These are phyloP conservation scores for Azolla pinnata DNA, from an alignment of 75 land plant species.

Conservation along the genomic window DNA sequence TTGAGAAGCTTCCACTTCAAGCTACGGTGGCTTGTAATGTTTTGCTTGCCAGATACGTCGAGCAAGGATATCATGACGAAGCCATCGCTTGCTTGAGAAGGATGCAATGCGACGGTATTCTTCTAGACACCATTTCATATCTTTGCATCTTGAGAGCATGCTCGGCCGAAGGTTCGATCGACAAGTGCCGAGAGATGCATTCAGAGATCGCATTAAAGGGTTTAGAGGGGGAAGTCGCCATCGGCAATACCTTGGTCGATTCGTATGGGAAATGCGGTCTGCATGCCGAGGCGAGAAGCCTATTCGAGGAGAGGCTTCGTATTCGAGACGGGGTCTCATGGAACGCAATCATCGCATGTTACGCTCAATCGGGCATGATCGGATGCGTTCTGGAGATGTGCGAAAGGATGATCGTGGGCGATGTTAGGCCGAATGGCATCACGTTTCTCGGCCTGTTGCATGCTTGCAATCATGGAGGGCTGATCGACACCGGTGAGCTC, in stretches of 20 bases:
- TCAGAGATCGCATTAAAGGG: conserved; percentile 22
- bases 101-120: conserved; percentile 13
- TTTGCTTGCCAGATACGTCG: conserved; percentile 31
- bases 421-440: background rate
- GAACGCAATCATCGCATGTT: conserved; percentile 36
- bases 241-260: conserved; percentile 39
- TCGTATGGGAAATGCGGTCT: conserved; percentile 54
- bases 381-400: background rate
- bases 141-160: conserved; percentile 29
- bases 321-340: conserved; percentile 40
- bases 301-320: conserved; percentile 14
- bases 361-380: conserved; percentile 15
- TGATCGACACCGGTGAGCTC: background rate
- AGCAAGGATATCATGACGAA: conserved; percentile 17
- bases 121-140: conserved; percentile 26
- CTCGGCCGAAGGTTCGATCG: conserved; percentile 15
- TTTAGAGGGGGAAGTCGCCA: conserved; percentile 9
- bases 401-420: conserved; percentile 5
- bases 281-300: conserved; percentile 19
- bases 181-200: conserved; percentile 28
- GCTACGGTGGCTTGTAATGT: conserved; percentile 23
- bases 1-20: background rate
- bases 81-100: conserved; percentile 24
- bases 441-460: background rate
- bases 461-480: background rate